phyloP scores from a whole-genome alignment of 2,329 filamentous ascomycete species.

The Alternaria arborescens region DNA sequence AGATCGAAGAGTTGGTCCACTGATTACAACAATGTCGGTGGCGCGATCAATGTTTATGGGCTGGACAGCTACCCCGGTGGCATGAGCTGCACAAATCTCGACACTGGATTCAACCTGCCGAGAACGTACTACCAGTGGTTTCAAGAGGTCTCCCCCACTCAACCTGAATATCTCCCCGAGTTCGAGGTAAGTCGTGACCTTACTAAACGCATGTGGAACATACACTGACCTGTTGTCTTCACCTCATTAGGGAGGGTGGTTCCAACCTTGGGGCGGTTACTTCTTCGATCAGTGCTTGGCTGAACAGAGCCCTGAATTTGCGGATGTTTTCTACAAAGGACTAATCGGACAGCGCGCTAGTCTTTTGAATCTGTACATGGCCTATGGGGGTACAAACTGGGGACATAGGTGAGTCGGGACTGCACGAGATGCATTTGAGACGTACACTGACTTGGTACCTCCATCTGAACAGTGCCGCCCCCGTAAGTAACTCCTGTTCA shows the following conservation, averaged over 20 bases:
- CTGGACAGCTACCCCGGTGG: conserved; percentile 60
- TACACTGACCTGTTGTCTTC: background rate
- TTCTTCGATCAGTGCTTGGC: conserved; percentile 62
- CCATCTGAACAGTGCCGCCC: background rate
- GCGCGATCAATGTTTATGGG: conserved; percentile 61
- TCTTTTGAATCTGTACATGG: conserved; percentile 62
- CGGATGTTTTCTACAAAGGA: conserved; percentile 66
- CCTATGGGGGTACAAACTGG: conserved; percentile 17
- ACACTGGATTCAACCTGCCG: conserved; percentile 60
- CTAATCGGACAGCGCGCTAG: conserved; percentile 62
- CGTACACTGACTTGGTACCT: background rate
- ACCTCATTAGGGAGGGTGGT: conserved; percentile 55
- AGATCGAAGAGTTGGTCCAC: conserved; percentile 61
- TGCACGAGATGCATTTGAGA: background rate
- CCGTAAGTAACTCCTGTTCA: background rate
- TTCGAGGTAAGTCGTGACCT: conserved; percentile 51
- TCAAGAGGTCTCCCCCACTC: conserved; percentile 62
- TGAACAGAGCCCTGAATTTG: conserved; percentile 58
- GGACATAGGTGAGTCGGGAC: background rate
- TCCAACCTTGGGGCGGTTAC: conserved; percentile 62
- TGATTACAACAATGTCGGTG: conserved; percentile 65
- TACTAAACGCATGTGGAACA: background rate
- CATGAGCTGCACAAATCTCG: conserved; percentile 60
- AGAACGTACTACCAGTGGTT: conserved; percentile 67
- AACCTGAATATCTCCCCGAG: conserved; percentile 63